These are phyloP conservation scores for Entomortierella beljakovae DNA, from an alignment of 192 early-diverging fungal genomes.

Conservation along the genomic window DNA sequence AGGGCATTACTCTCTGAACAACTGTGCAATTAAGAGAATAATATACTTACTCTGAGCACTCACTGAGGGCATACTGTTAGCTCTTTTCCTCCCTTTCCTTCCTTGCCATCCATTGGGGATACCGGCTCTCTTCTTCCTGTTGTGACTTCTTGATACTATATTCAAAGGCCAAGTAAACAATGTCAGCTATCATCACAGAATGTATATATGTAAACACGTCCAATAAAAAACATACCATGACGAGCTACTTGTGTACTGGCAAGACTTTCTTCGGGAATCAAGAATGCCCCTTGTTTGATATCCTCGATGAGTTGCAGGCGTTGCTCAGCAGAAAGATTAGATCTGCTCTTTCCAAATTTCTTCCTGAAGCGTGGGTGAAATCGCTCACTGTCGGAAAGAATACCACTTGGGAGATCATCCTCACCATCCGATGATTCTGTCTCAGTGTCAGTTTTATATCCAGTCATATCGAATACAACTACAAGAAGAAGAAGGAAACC, in stretches of 20 bases:
- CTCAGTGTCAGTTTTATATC: slow-evolving; percentile 59
- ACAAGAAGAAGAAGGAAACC: slow-evolving; percentile 12
- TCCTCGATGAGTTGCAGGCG: slow-evolving; percentile 47
- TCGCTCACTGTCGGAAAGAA: slow-evolving; percentile 51
- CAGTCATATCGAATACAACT: slow-evolving; percentile 61
- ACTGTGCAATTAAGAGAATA: not conserved
- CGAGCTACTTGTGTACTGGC: slow-evolving; percentile 20
- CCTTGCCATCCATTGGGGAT: slow-evolving; percentile 37
- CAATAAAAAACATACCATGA: slow-evolving; percentile 37
- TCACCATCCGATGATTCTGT: slow-evolving; percentile 48
- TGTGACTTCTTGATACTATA: slow-evolving; percentile 18
- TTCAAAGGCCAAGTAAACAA: not conserved
- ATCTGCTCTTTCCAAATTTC: slow-evolving; percentile 20
- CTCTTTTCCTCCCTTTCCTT: slow-evolving; percentile 44
- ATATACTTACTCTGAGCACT: slow-evolving; percentile 37
- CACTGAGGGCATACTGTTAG: slow-evolving; percentile 46
- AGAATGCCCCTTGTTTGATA: slow-evolving; percentile 37
- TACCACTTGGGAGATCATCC: slow-evolving; percentile 40
- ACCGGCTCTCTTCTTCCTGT: slow-evolving; percentile 39
- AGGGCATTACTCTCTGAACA: not conserved
- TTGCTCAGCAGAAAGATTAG: slow-evolving; percentile 31
- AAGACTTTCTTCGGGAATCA: slow-evolving; percentile 29
- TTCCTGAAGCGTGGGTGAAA: slow-evolving; percentile 31
- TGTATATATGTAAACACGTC: not conserved
- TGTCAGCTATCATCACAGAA: not conserved